These are phyloP conservation scores for Hibiscus mutabilis DNA, from an alignment of 345 rosid genomes.

Conservation along the genomic window DNA sequence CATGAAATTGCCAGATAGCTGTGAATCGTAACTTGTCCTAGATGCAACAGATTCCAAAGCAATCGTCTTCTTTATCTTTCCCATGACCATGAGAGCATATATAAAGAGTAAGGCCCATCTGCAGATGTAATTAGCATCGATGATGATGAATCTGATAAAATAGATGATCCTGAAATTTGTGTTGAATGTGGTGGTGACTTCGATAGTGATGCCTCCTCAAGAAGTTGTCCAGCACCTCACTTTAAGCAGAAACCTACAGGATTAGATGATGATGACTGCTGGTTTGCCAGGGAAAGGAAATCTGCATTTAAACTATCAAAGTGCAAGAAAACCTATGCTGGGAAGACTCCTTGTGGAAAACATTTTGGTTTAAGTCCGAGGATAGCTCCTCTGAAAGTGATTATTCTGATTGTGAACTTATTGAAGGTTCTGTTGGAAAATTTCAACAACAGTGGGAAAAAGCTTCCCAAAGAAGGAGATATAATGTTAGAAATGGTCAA, in stretches of 20 bases:
- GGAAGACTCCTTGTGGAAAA: conserved; percentile 22
- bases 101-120: neutral
- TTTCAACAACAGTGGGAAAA: conserved; percentile 66
- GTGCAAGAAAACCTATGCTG: conserved; percentile 26
- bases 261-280: conserved; percentile 35
- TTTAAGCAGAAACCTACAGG: conserved; percentile 16
- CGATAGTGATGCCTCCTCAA: conserved; percentile 34
- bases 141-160: too few species aligned
- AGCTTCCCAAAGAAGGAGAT: conserved; percentile 37
- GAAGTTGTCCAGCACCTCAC: conserved; percentile 25
- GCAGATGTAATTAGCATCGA: too few species aligned
- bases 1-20: too few species aligned
- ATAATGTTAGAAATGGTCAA: conserved; percentile 20
- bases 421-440: conserved; percentile 51
- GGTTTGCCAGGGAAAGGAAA: conserved; percentile 31
- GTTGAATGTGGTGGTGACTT: conserved; percentile 20
- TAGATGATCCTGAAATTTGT: conserved; percentile 11
- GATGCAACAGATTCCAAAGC: neutral
- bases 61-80: neutral
- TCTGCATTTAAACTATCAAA: conserved; percentile 34
- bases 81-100: neutral
- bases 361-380: conserved; percentile 44
- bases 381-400: conserved; percentile 35
- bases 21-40: too few species aligned
- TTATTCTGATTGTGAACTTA: conserved; percentile 63